Percentiles rank a stretch among this genome's conserved stretches.
Conservation (phyloP, 495 filamentous ascomycete species). For the Penicillium antarcticum region DNA sequence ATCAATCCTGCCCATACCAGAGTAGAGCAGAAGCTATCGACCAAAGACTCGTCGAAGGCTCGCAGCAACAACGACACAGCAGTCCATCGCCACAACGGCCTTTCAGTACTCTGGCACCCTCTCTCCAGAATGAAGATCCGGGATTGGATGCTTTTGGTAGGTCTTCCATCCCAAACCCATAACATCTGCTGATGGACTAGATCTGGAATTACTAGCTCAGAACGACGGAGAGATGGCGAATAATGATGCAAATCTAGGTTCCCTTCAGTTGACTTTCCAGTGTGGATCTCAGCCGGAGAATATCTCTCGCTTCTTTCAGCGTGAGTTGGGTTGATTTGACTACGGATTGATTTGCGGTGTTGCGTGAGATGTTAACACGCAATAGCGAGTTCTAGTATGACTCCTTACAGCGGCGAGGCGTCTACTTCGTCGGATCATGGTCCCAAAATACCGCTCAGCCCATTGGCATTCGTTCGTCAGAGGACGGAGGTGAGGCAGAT, state of each 20-base stretch:
- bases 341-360: background rate
- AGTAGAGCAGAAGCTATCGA: slow-evolving; percentile 16
- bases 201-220: slow-evolving; percentile 40
- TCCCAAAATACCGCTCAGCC: slow-evolving; percentile 26
- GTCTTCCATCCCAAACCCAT: background rate
- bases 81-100: slow-evolving; percentile 1
- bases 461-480: slow-evolving; percentile 22
- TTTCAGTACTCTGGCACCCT: background rate
- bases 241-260: background rate
- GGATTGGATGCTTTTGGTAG: slow-evolving; percentile 52
- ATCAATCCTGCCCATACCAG: slow-evolving; percentile 8
- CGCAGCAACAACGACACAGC: slow-evolving; percentile 13
- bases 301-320: slow-evolving; percentile 27
- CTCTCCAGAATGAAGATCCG: slow-evolving; percentile 19
- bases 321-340: slow-evolving; percentile 17
- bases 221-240: slow-evolving; percentile 7
- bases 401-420: slow-evolving; percentile 19
- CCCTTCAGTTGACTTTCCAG: background rate
- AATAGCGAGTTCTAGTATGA: slow-evolving; percentile 19
- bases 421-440: slow-evolving; percentile 30
- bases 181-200: slow-evolving; percentile 14
- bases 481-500: background rate
- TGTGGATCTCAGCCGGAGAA: slow-evolving; percentile 5
- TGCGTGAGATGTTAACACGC: slow-evolving; percentile 4
- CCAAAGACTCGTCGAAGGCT: slow-evolving; percentile 26